phyloP scores from a whole-genome alignment of 495 filamentous ascomycete species.

The Annulohypoxylon nitens region DNA sequence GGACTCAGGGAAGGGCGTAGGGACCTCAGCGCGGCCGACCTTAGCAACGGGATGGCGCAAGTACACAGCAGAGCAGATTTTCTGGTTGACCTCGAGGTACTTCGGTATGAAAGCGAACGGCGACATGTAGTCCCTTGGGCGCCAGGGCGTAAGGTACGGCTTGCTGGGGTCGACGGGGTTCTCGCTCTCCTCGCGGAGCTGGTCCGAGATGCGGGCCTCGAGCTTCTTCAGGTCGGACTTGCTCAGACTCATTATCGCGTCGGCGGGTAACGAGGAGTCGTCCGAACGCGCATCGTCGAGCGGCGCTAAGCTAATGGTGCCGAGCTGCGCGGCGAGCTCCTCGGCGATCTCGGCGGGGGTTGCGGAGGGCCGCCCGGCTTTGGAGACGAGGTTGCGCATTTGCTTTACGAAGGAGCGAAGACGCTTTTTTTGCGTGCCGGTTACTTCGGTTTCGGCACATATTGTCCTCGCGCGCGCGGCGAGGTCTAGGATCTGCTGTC shows the following conservation, averaged over 20 bases:
- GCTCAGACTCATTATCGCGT: slow-evolving; percentile 42
- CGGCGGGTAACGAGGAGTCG: neutral
- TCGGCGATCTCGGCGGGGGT: slow-evolving; percentile 43
- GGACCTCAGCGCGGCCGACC: slow-evolving; percentile 88
- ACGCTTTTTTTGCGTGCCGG: slow-evolving; percentile 53
- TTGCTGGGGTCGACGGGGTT: slow-evolving; percentile 82
- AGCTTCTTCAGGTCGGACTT: slow-evolving; percentile 55
- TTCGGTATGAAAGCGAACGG: slow-evolving; percentile 94
- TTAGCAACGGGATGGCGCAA: slow-evolving; percentile 94
- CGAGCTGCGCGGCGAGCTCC: slow-evolving; percentile 49
- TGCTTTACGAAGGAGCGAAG: slow-evolving; percentile 53
- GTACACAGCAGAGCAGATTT: slow-evolving; percentile 95
- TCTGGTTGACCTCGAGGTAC: slow-evolving; percentile 97
- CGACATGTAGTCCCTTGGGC: slow-evolving; percentile 85
- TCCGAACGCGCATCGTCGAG: neutral
- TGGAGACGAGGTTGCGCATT: slow-evolving; percentile 45
- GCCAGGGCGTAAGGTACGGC: slow-evolving; percentile 93
- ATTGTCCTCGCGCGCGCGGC: slow-evolving; percentile 48
- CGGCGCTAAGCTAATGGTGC: slow-evolving; percentile 34
- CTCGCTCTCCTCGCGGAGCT: slow-evolving; percentile 58
- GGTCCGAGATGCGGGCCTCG: slow-evolving; percentile 46
- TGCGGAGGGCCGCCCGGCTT: slow-evolving; percentile 35
- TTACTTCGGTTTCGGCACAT: slow-evolving; percentile 33
- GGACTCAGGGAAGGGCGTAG: slow-evolving; percentile 78
- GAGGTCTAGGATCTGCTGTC: slow-evolving; percentile 46